Base-by-base conservation (phyloP, 768 basidiomycete species). In the Pilatotrama ljubarskyi region DNA sequence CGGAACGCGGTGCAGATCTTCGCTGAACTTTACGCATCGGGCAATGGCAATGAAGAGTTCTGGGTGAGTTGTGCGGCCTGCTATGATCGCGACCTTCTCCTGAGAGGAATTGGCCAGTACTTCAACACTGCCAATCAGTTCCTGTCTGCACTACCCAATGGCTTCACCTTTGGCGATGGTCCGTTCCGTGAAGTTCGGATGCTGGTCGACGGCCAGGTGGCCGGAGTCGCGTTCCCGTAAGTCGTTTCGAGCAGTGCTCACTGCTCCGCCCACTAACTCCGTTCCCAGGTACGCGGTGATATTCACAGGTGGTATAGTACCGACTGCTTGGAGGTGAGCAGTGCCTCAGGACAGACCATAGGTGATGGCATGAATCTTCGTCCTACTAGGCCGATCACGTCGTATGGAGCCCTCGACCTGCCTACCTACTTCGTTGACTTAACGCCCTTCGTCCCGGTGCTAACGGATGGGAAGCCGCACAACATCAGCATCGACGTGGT, bases 361-460 rank as follows among this genome's bases (percentile, higher is more conserved):
- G 40, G n/a, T n/a, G 7, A n/a, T 17, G 29, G 14, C 35, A 51
- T 6, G 3, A 46, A 7, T 14, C 15, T 18, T 1, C 38, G 8
- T 38, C 18, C 57, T 24, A 15, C 9, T 48, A 85, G 87, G 49
- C 90, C 90, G 0, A 90, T 91, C 69, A 80, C 87, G 0, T 83
- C 90, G 0, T 91, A 90, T 59, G 87, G 89, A 10, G 88, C 88
- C 3, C 74, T 91, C 24, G 89, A 91, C 65, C 77, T 90, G 13
- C 90, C 91, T 1, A 89, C 86, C 1, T 92, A 91, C 70, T 85
- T 85, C 70, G 64, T 92, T 18, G 91, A 92, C 70, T 71, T 91
- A 52, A 91, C 90, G 8, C 88, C 90, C 1, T 92, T 92, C 69
- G 80, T 87, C 0, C 88, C 88, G 6, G 66, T 85, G 18, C 78